A percentile compares a stretch with the other conserved stretches of the same genome.
These are phyloP conservation scores for Immersiporthe knoxdaviesiana DNA, from an alignment of 2,329 filamentous ascomycete genomes.

Conservation along the genomic window DNA sequence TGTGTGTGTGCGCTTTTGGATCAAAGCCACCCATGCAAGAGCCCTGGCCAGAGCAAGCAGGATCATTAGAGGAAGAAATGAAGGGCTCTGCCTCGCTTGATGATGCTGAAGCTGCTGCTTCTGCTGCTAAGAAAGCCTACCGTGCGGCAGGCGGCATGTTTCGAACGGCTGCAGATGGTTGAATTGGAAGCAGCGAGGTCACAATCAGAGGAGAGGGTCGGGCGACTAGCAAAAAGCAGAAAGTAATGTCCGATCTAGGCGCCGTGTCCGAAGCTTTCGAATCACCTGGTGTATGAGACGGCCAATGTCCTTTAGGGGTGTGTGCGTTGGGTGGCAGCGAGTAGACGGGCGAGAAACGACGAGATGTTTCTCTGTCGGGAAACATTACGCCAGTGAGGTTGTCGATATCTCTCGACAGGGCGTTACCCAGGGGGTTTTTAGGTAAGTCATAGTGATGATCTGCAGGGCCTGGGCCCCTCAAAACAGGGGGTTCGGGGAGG, in stretches of 20 bases:
- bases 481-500: neutral
- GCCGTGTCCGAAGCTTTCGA: neutral
- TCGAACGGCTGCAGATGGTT: neutral
- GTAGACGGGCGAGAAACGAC: neutral
- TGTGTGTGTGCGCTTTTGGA: neutral
- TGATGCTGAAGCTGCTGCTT: neutral
- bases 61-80: neutral
- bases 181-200: no score
- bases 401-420: neutral
- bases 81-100: neutral
- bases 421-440: neutral
- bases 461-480: neutral
- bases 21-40: neutral
- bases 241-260: neutral
- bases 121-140: neutral
- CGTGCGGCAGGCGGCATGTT: neutral
- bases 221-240: neutral
- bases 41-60: neutral
- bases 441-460: neutral
- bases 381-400: slow-evolving; percentile 14
- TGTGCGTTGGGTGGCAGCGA: neutral
- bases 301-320: no score
- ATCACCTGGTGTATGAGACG: slow-evolving; percentile 1
- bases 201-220: neutral
- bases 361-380: slow-evolving; percentile 1